phyloP scores from a whole-genome alignment of 257 asterid species.

The Primulina tabacum region DNA sequence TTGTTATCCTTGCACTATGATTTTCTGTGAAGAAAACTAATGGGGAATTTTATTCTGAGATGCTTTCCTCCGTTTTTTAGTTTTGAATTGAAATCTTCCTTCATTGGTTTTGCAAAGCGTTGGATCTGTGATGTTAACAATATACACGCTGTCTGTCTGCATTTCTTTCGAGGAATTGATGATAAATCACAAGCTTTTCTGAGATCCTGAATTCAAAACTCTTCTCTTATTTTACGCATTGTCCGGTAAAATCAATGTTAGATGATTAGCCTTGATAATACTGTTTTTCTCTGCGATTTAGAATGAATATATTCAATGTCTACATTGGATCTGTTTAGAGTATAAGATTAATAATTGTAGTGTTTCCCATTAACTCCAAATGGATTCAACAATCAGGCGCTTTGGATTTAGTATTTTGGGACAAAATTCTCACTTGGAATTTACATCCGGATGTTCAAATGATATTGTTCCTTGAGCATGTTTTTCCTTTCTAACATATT shows the following conservation, averaged over 20 bases:
- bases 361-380: not conserved
- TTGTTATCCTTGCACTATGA: slow-evolving; percentile 91
- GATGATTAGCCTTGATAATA: not conserved
- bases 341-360: too few species aligned
- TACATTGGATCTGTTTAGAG: too few species aligned
- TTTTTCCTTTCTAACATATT: too few species aligned
- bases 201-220: slow-evolving; percentile 6
- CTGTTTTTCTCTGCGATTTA: not conserved
- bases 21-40: slow-evolving; percentile 60
- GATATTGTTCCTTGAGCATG: too few species aligned
- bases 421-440: too few species aligned
- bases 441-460: too few species aligned
- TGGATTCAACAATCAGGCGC: not conserved
- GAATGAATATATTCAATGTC: not conserved
- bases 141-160: slow-evolving; percentile 27
- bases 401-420: too few species aligned
- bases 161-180: slow-evolving; percentile 11
- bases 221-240: too few species aligned
- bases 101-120: not conserved
- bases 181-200: slow-evolving; percentile 9
- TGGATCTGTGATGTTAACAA: slow-evolving; percentile 20
- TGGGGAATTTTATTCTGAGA: slow-evolving; percentile 63
- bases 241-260: too few species aligned
- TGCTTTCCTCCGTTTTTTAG: slow-evolving; percentile 20
- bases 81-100: too few species aligned